Conservation (phyloP, 345 rosid species). For the Populus deltoides region DNA sequence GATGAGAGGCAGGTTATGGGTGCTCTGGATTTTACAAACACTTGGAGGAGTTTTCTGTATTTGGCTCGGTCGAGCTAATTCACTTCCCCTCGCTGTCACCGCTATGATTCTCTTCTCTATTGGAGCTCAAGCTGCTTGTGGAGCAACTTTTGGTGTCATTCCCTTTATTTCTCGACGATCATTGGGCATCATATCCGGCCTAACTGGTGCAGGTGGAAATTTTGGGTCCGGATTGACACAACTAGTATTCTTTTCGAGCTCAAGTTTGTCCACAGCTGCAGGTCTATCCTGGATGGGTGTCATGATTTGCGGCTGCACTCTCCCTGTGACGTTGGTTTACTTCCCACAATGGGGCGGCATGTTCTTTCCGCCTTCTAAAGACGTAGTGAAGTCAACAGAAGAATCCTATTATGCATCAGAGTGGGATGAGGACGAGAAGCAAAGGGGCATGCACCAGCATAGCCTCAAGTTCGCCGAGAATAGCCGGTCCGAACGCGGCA, state of each 20-base stretch:
- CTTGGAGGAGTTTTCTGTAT: conserved; percentile 69
- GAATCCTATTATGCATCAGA: conserved; percentile 55
- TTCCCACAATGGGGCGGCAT: conserved; percentile 87
- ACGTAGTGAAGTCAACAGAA: conserved; percentile 44
- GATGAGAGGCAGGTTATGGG: conserved; percentile 85
- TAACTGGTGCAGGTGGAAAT: conserved; percentile 76
- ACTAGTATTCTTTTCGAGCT: conserved; percentile 54
- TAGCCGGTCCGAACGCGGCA: conserved; percentile 68
- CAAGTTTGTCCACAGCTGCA: conserved; percentile 48
- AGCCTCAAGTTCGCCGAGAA: conserved; percentile 75
- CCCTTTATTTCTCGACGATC: conserved; percentile 75
- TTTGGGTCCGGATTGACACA: conserved; percentile 80
- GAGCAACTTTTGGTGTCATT: conserved; percentile 73
- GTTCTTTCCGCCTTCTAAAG: conserved; percentile 54
- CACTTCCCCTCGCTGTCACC: conserved; percentile 63
- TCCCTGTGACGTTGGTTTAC: conserved; percentile 61
- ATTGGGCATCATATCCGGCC: conserved; percentile 70
- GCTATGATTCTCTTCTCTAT: conserved; percentile 76
- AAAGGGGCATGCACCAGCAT: conserved; percentile 49
- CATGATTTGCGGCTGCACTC: conserved; percentile 60
- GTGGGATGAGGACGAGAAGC: conserved; percentile 70
- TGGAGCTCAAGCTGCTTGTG: conserved; percentile 85
- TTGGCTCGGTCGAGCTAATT: conserved; percentile 63
- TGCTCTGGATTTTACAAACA: conserved; percentile 68
- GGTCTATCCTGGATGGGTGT: conserved; percentile 68